Evolutionary conservation across 352 stramenopile genomes (phyloP).

Genomic region (Phytophthora litchii): DNA sequence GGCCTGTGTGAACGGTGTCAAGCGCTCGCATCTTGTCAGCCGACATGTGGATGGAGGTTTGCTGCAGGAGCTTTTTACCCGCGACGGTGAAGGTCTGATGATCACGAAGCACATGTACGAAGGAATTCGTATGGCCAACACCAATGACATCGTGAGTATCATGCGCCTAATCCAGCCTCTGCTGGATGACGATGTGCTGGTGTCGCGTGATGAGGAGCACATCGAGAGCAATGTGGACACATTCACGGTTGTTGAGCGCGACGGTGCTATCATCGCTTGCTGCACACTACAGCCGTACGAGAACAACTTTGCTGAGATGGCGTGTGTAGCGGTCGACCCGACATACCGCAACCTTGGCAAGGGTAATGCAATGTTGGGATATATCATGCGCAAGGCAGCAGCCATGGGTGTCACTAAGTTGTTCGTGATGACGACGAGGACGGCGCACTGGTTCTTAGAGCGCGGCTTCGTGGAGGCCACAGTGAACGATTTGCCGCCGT

Average conservation of each 20-base stretch:
- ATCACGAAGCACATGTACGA: constrained; percentile 98
- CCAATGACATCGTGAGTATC: constrained; percentile 92
- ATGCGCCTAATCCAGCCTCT: constrained; percentile 90
- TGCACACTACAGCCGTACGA: constrained; percentile 90
- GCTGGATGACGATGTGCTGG: constrained; percentile 86
- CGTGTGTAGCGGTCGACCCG: constrained; percentile 90
- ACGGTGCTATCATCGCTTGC: constrained; percentile 90
- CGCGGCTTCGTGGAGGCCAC: constrained; percentile 92
- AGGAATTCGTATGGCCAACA: constrained; percentile 92
- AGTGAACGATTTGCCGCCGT: constrained; percentile 88
- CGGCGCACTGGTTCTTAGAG: constrained; percentile 98
- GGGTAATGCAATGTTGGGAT: constrained; percentile 92
- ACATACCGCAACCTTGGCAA: constrained; percentile 86
- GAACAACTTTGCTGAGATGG: constrained; percentile 91
- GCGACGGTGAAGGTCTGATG: constrained; percentile 96
- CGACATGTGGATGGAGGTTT: constrained; percentile 90
- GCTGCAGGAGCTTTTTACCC: constrained; percentile 98
- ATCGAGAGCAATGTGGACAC: constrained; percentile 91
- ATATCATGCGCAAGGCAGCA: constrained; percentile 88
- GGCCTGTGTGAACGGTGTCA: constrained; percentile 85
- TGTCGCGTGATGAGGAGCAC: constrained; percentile 88
- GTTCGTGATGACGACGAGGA: constrained; percentile 98
- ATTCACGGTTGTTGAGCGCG: constrained; percentile 88
- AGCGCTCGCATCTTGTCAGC: constrained; percentile 85
- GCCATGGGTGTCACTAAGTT: constrained; percentile 89